Percentiles rank a stretch among this genome's conserved stretches.
These are phyloP conservation scores for Aspergillus spinulosporus DNA, from an alignment of 2,329 filamentous ascomycete species.

Conservation along the genomic window DNA sequence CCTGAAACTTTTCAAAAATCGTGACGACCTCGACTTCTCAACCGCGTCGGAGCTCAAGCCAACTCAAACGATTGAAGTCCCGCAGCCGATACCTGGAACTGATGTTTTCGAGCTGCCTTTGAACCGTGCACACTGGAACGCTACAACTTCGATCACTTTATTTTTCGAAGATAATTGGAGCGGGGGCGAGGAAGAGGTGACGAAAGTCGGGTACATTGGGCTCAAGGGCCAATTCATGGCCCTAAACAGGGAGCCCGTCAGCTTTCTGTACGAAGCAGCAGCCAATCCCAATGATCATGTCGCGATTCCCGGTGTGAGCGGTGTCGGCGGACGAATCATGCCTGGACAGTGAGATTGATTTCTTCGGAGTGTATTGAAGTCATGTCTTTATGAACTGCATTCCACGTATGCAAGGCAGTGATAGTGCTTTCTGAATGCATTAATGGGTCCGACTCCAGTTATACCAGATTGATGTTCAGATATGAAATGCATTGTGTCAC, in stretches of 20 bases:
- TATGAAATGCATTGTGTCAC: conserved; percentile 19
- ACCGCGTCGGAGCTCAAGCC: conserved; percentile 68
- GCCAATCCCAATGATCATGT: conserved; percentile 86
- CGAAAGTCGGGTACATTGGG: conserved; percentile 76
- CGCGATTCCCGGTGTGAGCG: conserved; percentile 46
- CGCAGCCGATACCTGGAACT: conserved; percentile 61
- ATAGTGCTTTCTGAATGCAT: background rate
- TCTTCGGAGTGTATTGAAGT: background rate
- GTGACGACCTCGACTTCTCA: conserved; percentile 80
- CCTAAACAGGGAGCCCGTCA: conserved; percentile 76
- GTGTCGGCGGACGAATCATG: conserved; percentile 41
- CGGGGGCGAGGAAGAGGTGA: conserved; percentile 75
- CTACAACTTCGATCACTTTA: conserved; percentile 75
- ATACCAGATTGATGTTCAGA: conserved; percentile 14
- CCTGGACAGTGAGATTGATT: conserved; percentile 40
- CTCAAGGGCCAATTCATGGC: conserved; percentile 96
- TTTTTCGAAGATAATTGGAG: conserved; percentile 94
- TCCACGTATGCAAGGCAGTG: background rate
- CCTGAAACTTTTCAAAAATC: conserved; percentile 84
- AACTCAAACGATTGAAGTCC: conserved; percentile 74
- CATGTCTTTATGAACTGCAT: background rate
- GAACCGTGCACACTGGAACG: conserved; percentile 83
- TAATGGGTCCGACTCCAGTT: conserved; percentile 14
- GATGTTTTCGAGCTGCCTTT: conserved; percentile 84
- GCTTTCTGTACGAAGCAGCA: conserved; percentile 90